Percentiles rank a stretch among this genome's conserved stretches.
phyloP scores from a whole-genome alignment of 1,284 basidiomycete genomes.

The Cutaneotrichosporon cavernicola region DNA sequence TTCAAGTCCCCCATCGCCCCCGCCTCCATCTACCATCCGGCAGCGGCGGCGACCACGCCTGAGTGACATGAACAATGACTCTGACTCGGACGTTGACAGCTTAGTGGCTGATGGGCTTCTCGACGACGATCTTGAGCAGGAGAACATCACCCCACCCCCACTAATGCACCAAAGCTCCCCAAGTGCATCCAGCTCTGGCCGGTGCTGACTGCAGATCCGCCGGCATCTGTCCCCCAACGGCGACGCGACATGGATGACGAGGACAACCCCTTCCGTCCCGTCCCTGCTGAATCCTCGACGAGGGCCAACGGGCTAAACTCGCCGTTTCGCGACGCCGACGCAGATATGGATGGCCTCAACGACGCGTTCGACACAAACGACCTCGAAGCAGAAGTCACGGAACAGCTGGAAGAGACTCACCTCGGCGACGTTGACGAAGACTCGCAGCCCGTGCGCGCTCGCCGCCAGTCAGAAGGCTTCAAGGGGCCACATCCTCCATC shows the following conservation, averaged over 20 bases:
- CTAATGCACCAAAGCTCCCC: conserved; percentile 17
- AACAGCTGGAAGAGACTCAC: neutral
- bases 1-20: neutral
- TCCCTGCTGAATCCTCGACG: neutral
- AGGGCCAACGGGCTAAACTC: neutral
- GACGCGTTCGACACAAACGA: neutral
- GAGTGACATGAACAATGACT: conserved; percentile 40
- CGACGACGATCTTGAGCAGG: conserved; percentile 28
- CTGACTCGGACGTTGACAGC: conserved; percentile 56
- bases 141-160: conserved; percentile 14
- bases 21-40: neutral
- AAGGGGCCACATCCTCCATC: conserved; percentile 1
- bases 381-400: conserved; percentile 5
- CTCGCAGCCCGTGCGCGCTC: conserved; percentile 8
- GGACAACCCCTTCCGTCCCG: neutral
- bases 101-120: conserved; percentile 61
- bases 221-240: conserved; percentile 24
- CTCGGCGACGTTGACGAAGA: conserved; percentile 18
- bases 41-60: conserved; percentile 15
- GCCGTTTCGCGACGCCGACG: neutral
- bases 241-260: neutral
- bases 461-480: neutral
- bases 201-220: conserved; percentile 29
- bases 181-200: conserved; percentile 17
- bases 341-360: neutral